Conservation (phyloP, 2,329 filamentous ascomycete species). For the Aschersonia sp. region DNA sequence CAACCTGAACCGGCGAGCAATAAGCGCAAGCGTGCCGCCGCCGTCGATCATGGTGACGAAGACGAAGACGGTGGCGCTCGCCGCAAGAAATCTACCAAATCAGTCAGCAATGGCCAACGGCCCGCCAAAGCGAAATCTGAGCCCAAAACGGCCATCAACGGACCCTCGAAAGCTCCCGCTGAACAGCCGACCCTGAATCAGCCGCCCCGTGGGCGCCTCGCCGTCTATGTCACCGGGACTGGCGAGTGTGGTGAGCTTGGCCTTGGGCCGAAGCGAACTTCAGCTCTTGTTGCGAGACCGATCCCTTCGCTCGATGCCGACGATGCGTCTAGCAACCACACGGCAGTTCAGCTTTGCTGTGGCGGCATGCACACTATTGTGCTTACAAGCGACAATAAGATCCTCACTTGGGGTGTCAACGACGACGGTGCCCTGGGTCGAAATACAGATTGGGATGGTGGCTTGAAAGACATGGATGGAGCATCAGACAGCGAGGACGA, state of each 20-base stretch:
- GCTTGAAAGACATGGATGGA: constrained; percentile 42
- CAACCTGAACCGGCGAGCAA: constrained; percentile 1
- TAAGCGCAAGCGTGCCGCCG: constrained; percentile 5
- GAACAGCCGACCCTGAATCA: constrained; percentile 10
- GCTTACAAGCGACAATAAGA: constrained; percentile 66
- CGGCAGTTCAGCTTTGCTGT: constrained; percentile 58
- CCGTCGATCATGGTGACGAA: background rate
- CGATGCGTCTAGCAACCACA: constrained; percentile 37
- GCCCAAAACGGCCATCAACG: constrained; percentile 2
- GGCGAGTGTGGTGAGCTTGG: constrained; percentile 73
- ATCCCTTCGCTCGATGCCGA: constrained; percentile 67
- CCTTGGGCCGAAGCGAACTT: constrained; percentile 46
- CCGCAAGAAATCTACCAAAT: constrained; percentile 3
- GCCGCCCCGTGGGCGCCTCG: constrained; percentile 45
- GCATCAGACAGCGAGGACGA: constrained; percentile 38
- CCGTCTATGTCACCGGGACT: constrained; percentile 34
- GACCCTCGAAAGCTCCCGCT: constrained; percentile 15
- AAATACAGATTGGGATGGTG: constrained; percentile 55
- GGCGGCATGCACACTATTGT: constrained; percentile 75
- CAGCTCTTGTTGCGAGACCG: constrained; percentile 22
- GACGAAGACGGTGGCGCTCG: constrained; percentile 2
- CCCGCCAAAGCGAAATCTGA: constrained; percentile 1
- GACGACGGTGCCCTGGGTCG: constrained; percentile 71
- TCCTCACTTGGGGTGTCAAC: constrained; percentile 79
- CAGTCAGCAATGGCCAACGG: constrained; percentile 1